Evolutionary conservation across 1,284 basidiomycete species (phyloP).

Genomic region (Fomitopsis palustris): DNA sequence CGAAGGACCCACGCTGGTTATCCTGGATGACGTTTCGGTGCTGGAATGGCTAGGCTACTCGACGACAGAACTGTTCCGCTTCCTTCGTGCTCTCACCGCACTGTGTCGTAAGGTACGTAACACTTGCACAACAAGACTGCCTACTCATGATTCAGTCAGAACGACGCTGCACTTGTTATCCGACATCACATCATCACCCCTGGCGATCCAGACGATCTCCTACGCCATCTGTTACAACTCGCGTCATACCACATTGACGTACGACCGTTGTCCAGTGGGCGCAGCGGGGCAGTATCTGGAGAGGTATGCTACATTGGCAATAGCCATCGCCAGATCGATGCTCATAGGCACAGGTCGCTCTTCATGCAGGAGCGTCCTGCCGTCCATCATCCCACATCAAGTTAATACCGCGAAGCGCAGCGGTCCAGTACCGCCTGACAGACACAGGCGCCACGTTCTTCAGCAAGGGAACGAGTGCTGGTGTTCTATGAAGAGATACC

Average conservation of each 20-base stretch:
- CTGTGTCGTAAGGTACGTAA: conserved; percentile 48
- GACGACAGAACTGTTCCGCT: conserved; percentile 44
- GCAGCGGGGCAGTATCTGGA: conserved; percentile 71
- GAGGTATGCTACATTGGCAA: conserved; percentile 43
- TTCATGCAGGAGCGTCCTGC: conserved; percentile 52
- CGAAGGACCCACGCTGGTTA: conserved; percentile 37
- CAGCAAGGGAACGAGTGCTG: conserved; percentile 63
- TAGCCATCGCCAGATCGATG: not conserved
- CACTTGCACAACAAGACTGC: not conserved
- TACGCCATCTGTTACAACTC: conserved; percentile 52
- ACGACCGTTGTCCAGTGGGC: conserved; percentile 61
- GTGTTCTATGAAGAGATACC: conserved; percentile 43
- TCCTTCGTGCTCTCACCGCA: conserved; percentile 54
- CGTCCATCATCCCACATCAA: conserved; percentile 31
- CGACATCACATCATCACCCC: conserved; percentile 58
- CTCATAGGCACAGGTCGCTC: conserved; percentile 44
- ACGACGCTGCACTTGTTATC: conserved; percentile 48
- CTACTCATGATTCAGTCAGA: conserved; percentile 29
- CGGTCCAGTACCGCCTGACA: conserved; percentile 66
- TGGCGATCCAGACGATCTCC: conserved; percentile 54
- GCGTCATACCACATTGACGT: conserved; percentile 69
- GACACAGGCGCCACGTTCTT: conserved; percentile 65
- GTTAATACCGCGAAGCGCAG: conserved; percentile 46
- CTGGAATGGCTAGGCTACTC: conserved; percentile 67
- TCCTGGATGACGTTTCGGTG: conserved; percentile 63